Conservation (phyloP, 345 rosid genomes). For the Hibiscus syriacus region DNA sequence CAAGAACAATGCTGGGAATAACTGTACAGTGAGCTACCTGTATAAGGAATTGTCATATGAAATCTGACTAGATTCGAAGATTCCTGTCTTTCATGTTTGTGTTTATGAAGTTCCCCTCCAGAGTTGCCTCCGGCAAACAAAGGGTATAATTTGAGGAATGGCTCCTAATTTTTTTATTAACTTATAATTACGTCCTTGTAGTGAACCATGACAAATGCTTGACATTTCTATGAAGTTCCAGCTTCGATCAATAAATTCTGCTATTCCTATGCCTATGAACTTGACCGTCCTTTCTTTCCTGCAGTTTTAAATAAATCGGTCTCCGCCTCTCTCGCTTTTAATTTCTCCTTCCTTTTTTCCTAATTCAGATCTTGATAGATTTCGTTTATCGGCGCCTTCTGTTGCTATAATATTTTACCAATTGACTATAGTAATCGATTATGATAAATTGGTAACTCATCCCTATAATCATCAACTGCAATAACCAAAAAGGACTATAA, state of each 20-base stretch:
- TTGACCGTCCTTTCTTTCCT: not conserved
- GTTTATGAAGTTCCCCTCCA: not conserved
- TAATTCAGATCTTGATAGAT: slow-evolving; percentile 1
- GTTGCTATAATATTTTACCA: not conserved
- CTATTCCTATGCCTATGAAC: not conserved
- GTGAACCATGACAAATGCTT: not conserved
- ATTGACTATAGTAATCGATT: not conserved
- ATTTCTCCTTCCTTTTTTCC: not conserved
- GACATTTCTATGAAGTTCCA: not conserved
- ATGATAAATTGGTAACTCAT: not conserved
- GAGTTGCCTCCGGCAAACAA: not conserved
- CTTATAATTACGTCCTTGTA: not conserved
- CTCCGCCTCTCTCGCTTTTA: not conserved
- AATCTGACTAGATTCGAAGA: not conserved
- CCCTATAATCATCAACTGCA: not conserved
- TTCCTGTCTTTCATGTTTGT: not conserved
- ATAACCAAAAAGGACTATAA: not conserved
- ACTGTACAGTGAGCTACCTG: slow-evolving; percentile 18
- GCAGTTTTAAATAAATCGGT: not conserved
- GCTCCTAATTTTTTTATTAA: not conserved
- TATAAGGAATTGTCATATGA: slow-evolving; percentile 9
- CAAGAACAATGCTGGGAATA: slow-evolving; percentile 13
- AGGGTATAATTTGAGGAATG: not conserved
- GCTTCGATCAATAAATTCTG: not conserved
- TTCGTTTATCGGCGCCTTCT: slow-evolving; percentile 1